These are phyloP conservation scores for Austroboletus niveus DNA, from an alignment of 1,284 basidiomycete genomes.

Conservation along the genomic window DNA sequence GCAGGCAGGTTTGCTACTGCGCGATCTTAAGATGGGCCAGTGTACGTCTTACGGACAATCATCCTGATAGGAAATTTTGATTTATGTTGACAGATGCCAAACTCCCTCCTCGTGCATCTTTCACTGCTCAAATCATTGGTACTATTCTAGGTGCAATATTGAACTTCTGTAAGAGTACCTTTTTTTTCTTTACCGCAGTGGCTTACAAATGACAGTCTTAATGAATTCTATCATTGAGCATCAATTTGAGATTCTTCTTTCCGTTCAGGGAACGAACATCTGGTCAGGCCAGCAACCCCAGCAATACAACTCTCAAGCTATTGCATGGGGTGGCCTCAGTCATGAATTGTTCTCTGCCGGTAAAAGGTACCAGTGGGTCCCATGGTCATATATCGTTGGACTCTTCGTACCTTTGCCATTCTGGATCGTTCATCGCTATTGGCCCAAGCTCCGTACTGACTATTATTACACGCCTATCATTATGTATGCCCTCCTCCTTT, in stretches of 20 bases:
- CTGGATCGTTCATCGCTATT: slow-evolving; percentile 49
- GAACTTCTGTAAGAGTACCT: slow-evolving; percentile 45
- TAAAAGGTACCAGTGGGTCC: slow-evolving; percentile 57
- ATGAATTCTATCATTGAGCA: slow-evolving; percentile 60
- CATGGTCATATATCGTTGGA: slow-evolving; percentile 55
- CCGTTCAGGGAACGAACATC: slow-evolving; percentile 52
- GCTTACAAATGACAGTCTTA: slow-evolving; percentile 29
- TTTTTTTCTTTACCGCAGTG: neutral
- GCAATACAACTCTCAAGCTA: slow-evolving; percentile 59
- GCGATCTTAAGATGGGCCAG: slow-evolving; percentile 61
- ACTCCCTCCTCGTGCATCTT: slow-evolving; percentile 63
- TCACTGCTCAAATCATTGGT: slow-evolving; percentile 57
- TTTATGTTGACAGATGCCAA: slow-evolving; percentile 48
- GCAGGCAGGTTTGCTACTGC: slow-evolving; percentile 46
- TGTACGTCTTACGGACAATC: slow-evolving; percentile 29
- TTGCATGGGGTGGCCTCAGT: slow-evolving; percentile 66
- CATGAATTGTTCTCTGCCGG: slow-evolving; percentile 53
- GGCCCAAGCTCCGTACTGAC: slow-evolving; percentile 41
- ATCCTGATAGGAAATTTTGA: slow-evolving; percentile 5
- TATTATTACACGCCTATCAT: slow-evolving; percentile 47
- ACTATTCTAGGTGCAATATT: slow-evolving; percentile 48
- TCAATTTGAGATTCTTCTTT: slow-evolving; percentile 49
- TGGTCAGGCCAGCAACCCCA: slow-evolving; percentile 63
- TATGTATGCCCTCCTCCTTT: slow-evolving; percentile 26
- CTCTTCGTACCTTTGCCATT: slow-evolving; percentile 54